Conservation (phyloP, 2,329 filamentous ascomycete genomes). For the Fusarium decemcellulare region DNA sequence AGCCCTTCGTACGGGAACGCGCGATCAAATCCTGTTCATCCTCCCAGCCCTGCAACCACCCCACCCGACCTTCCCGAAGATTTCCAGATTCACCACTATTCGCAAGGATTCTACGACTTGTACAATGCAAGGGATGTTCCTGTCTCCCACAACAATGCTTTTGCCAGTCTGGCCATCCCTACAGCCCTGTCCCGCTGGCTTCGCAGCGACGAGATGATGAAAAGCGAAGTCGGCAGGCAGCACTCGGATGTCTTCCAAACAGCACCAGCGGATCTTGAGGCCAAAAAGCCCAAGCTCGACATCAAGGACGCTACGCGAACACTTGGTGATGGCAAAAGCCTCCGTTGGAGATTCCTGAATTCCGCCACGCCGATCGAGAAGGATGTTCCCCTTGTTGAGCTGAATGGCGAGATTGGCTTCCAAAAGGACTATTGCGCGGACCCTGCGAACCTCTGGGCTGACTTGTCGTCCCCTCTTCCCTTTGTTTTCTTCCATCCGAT, state of each 20-base stretch:
- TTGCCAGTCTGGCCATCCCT: constrained; percentile 81
- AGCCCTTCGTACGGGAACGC: constrained; percentile 76
- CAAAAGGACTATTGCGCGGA: constrained; percentile 80
- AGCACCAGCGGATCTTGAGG: constrained; percentile 60
- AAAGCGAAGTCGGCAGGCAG: constrained; percentile 76
- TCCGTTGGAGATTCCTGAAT: constrained; percentile 79
- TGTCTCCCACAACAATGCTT: constrained; percentile 80
- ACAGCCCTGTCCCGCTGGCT: constrained; percentile 85
- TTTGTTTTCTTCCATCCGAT: constrained; percentile 91
- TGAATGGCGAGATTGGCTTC: constrained; percentile 83
- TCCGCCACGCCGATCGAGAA: constrained; percentile 67
- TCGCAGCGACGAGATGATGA: constrained; percentile 78
- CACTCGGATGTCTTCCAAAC: constrained; percentile 78
- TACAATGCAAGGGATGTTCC: constrained; percentile 75
- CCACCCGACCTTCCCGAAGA: constrained; percentile 76
- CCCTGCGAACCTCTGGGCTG: constrained; percentile 76
- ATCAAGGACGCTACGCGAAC: constrained; percentile 64
- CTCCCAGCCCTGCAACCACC: constrained; percentile 83
- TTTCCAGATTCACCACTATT: constrained; percentile 77
- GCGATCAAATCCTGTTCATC: constrained; percentile 70
- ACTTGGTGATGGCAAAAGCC: constrained; percentile 53
- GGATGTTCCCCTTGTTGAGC: constrained; percentile 73
- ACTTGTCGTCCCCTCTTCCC: constrained; percentile 75
- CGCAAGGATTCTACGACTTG: constrained; percentile 80
- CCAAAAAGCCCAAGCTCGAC: constrained; percentile 59